Conservation (phyloP, 306 rosid species). For the Chamaecrista fasciculata region DNA sequence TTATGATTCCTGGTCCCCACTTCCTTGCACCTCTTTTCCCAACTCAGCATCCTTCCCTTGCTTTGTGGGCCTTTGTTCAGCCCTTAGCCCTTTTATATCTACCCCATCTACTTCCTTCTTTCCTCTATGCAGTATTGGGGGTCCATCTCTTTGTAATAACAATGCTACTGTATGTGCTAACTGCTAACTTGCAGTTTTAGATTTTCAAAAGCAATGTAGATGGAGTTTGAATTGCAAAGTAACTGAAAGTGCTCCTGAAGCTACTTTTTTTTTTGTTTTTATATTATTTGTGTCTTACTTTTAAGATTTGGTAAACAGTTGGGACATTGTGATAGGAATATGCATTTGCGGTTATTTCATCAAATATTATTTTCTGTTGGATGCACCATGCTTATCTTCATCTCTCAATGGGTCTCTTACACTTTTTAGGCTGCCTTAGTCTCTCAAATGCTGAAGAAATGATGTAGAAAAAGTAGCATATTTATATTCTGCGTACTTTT, state of each 20-base stretch:
- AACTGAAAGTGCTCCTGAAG: not conserved
- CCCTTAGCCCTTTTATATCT: too few relatives aligned
- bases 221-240: not conserved
- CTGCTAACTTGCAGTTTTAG: not conserved
- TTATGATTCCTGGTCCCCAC: too few relatives aligned
- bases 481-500: constrained; percentile 21
- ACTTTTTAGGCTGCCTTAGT: constrained; percentile 1
- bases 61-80: too few relatives aligned
- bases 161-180: not conserved
- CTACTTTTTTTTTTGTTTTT: not conserved
- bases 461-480: not conserved
- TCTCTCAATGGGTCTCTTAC: constrained; percentile 1
- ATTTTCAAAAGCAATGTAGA: not conserved
- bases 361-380: constrained; percentile 7
- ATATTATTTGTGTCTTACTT: not conserved
- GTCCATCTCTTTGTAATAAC: too few relatives aligned
- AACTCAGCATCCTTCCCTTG: too few relatives aligned
- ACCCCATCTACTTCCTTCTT: too few relatives aligned
- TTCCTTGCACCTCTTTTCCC: too few relatives aligned
- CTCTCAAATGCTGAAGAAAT: constrained; percentile 6
- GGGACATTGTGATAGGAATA: constrained; percentile 1
- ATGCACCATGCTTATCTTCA: not conserved
- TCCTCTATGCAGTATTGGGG: too few relatives aligned
- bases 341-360: not conserved
- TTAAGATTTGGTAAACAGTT: not conserved